Conservation (phyloP, 176 grass and related monocot species). For the Rhynchospora pubera region DNA sequence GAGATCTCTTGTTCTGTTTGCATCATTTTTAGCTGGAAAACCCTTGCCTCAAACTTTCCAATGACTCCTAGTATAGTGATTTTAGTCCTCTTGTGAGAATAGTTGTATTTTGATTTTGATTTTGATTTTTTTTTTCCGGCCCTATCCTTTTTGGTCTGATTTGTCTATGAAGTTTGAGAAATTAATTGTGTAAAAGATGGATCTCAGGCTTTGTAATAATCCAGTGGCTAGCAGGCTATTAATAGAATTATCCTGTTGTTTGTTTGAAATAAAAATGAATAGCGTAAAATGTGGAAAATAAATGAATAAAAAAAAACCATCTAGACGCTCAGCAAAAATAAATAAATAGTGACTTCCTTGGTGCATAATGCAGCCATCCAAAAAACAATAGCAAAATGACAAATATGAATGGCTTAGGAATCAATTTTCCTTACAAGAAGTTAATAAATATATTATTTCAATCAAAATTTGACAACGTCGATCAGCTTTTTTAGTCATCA, state of each 20-base stretch:
- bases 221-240: neutral
- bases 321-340: too few species aligned
- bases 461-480: too few species aligned
- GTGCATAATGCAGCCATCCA: too few species aligned
- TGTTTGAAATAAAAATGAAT: neutral
- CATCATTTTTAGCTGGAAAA: constrained; percentile 63
- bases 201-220: constrained; percentile 28
- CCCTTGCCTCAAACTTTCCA: constrained; percentile 79
- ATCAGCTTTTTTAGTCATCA: too few species aligned
- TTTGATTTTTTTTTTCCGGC: neutral
- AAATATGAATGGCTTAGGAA: too few species aligned
- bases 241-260: neutral
- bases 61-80: constrained; percentile 26
- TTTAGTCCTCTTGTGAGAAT: neutral
- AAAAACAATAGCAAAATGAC: too few species aligned
- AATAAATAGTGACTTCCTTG: too few species aligned
- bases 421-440: too few species aligned
- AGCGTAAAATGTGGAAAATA: neutral
- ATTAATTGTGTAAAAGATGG: constrained; percentile 27
- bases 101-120: neutral
- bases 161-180: constrained; percentile 20
- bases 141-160: constrained; percentile 12
- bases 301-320: neutral
- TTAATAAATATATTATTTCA: too few species aligned
- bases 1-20: constrained; percentile 90